Conservation (phyloP, 495 filamentous ascomycete species). For the Parmelia sp. region DNA sequence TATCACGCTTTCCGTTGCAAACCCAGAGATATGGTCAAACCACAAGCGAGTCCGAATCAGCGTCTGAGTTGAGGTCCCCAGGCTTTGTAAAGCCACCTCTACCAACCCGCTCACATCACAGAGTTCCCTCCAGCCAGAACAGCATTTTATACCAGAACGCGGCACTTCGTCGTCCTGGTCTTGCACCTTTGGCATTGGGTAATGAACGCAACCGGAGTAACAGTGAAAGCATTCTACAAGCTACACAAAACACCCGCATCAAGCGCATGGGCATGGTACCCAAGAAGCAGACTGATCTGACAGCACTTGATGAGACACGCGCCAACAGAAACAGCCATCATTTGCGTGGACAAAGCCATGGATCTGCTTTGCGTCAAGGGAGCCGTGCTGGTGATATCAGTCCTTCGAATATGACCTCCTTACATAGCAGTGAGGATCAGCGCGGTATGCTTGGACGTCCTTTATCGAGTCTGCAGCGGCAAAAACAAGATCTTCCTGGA, state of each 20-base stretch:
- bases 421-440: slow-evolving; percentile 46
- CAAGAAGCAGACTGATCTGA: slow-evolving; percentile 65
- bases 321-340: slow-evolving; percentile 66
- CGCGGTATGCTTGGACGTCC: slow-evolving; percentile 60
- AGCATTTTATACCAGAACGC: slow-evolving; percentile 48
- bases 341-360: slow-evolving; percentile 73
- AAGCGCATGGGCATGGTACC: slow-evolving; percentile 84
- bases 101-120: slow-evolving; percentile 69
- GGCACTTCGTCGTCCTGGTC: slow-evolving; percentile 57
- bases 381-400: slow-evolving; percentile 41
- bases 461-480: slow-evolving; percentile 77
- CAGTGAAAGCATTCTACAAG: slow-evolving; percentile 72
- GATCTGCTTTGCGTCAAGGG: slow-evolving; percentile 61
- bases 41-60: slow-evolving; percentile 41
- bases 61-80: slow-evolving; percentile 54
- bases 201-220: slow-evolving; percentile 86
- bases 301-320: slow-evolving; percentile 66
- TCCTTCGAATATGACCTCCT: slow-evolving; percentile 53
- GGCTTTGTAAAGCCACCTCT: slow-evolving; percentile 61
- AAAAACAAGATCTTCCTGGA: slow-evolving; percentile 54
- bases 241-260: slow-evolving; percentile 50
- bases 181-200: slow-evolving; percentile 59
- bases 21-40: slow-evolving; percentile 44
- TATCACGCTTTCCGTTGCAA: slow-evolving; percentile 78
- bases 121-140: slow-evolving; percentile 68